These are phyloP conservation scores for Sonneratia caseolaris DNA, from an alignment of 345 rosid genomes.

Conservation along the genomic window DNA sequence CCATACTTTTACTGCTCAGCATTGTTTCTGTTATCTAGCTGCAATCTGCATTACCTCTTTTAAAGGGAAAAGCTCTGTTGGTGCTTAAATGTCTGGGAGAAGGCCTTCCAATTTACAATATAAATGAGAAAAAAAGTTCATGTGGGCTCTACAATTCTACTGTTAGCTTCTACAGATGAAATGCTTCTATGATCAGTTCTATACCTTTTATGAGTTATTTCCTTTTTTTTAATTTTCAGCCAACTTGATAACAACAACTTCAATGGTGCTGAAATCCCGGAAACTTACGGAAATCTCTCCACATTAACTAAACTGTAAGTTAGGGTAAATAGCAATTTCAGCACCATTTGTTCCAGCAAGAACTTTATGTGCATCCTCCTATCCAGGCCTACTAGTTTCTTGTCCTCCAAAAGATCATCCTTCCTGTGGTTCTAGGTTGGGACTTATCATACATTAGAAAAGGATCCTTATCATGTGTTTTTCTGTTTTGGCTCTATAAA, in stretches of 20 bases:
- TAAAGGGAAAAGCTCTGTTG: not conserved
- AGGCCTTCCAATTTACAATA: not conserved
- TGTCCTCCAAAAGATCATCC: not conserved
- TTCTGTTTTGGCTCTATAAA: not conserved
- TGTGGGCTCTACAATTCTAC: not conserved
- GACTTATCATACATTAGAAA: not conserved
- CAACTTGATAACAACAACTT: constrained; percentile 89
- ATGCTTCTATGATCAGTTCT: not conserved
- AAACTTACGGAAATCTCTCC: constrained; percentile 47
- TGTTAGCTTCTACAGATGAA: not conserved
- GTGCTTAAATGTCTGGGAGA: not conserved
- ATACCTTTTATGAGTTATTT: not conserved
- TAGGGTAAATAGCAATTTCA: not conserved
- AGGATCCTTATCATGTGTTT: not conserved
- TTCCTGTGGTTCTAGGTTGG: not conserved
- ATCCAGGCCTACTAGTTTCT: not conserved
- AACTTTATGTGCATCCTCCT: not conserved
- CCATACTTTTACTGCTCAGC: not conserved
- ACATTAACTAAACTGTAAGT: constrained; percentile 57
- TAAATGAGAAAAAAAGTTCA: too few relatives aligned
- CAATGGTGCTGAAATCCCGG: constrained; percentile 49
- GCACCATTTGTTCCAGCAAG: not conserved
- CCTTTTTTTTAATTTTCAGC: constrained; percentile 32
- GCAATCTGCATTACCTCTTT: not conserved
- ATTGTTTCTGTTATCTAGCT: not conserved